Evolutionary conservation across 2,329 filamentous ascomycete species (phyloP).

Genomic region (Aureobasidium sp.): DNA sequence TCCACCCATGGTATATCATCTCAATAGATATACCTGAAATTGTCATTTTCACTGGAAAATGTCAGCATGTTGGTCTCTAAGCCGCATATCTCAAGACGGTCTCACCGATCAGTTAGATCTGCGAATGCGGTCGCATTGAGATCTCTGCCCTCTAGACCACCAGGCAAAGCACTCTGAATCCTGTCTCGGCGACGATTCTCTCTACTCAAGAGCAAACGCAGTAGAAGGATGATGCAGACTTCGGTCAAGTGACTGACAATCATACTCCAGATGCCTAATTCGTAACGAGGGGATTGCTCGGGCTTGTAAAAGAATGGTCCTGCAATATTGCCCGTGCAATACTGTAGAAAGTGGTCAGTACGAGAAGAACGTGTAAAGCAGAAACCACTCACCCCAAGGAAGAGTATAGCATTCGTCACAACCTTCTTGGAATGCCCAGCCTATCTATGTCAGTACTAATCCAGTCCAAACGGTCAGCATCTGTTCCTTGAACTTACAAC

Average conservation of each 20-base stretch:
- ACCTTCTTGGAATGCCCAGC: constrained; percentile 54
- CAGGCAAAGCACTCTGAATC: constrained; percentile 37
- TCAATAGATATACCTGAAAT: constrained; percentile 28
- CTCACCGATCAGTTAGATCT: constrained; percentile 43
- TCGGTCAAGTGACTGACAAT: constrained; percentile 47
- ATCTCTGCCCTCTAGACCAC: constrained; percentile 38
- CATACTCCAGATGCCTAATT: constrained; percentile 48
- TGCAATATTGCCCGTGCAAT: constrained; percentile 52
- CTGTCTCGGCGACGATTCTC: constrained; percentile 39
- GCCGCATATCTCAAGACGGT: background rate
- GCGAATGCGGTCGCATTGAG: constrained; percentile 43
- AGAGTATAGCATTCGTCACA: constrained; percentile 53
- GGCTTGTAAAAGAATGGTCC: constrained; percentile 55
- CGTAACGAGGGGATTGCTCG: constrained; percentile 42
- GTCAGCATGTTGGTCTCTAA: background rate
- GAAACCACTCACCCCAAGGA: constrained; percentile 35
- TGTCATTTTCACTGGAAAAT: constrained; percentile 35
- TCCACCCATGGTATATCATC: background rate
- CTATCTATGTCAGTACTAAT: background rate
- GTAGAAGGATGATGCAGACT: constrained; percentile 34
- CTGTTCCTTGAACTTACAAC: constrained; percentile 29
- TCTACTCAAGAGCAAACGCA: constrained; percentile 38
- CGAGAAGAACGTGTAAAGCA: background rate
- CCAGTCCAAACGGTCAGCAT: too few relatives aligned
- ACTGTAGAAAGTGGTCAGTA: constrained; percentile 17